A percentile compares a stretch with the other conserved stretches of the same genome.
These are phyloP conservation scores for Plicaturopsis crispa DNA, from an alignment of 768 basidiomycete species.

Conservation along the genomic window DNA sequence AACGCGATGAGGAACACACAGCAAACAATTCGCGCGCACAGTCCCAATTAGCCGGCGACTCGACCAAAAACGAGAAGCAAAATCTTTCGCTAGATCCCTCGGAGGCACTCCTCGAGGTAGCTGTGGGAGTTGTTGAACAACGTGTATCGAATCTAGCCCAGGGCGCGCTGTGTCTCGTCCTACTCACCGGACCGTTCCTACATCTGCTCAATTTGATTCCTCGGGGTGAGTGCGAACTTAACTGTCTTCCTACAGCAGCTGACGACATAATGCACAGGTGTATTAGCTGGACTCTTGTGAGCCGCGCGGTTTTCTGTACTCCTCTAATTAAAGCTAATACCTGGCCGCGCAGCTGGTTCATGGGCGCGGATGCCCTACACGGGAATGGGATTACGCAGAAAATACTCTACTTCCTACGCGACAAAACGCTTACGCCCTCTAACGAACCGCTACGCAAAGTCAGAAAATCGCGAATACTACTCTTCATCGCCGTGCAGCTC, in stretches of 20 bases:
- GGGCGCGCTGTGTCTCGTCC: conserved; percentile 69
- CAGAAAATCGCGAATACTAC: conserved; percentile 60
- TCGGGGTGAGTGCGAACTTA: conserved; percentile 32
- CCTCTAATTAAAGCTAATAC: too few relatives aligned
- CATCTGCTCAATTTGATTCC: conserved; percentile 77
- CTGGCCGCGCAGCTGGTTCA: conserved; percentile 75
- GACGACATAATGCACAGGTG: conserved; percentile 29
- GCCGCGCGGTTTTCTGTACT: too few relatives aligned
- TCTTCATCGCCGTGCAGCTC: conserved; percentile 73
- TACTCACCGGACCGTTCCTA: conserved; percentile 77
- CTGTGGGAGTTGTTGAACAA: conserved; percentile 81
- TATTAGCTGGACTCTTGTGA: conserved; percentile 82
- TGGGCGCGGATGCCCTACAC: conserved; percentile 79
- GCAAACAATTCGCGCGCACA: conserved; percentile 7
- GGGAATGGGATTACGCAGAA: conserved; percentile 80
- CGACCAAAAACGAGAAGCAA: neutral
- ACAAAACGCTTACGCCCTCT: conserved; percentile 50
- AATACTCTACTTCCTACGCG: conserved; percentile 72
- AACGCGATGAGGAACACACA: conserved; percentile 23
- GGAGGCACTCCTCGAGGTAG: conserved; percentile 46
- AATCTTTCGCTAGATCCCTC: conserved; percentile 1
- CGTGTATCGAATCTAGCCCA: conserved; percentile 88
- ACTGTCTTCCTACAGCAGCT: conserved; percentile 1
- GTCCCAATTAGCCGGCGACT: conserved; percentile 6
- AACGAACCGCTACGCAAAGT: conserved; percentile 72